Conservation (phyloP, 2,329 filamentous ascomycete genomes). For the Dactylonectria estremocensis region DNA sequence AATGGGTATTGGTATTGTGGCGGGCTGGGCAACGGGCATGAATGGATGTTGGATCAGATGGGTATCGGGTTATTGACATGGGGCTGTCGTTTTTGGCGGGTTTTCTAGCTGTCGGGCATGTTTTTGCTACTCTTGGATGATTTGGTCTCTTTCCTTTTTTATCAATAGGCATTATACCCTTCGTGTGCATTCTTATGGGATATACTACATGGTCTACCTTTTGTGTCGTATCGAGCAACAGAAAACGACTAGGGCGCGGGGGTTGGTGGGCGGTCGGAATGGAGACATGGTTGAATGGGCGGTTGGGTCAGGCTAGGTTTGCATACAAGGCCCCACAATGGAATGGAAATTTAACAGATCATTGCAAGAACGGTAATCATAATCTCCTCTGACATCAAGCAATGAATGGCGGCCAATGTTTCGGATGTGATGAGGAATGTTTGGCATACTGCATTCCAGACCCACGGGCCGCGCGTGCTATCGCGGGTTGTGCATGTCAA, state of each 20-base stretch:
- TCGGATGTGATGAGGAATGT: constrained; percentile 16
- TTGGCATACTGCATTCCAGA: background rate
- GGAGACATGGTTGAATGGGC: constrained; percentile 3
- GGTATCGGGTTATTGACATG: constrained; percentile 23
- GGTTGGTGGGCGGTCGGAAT: constrained; percentile 3
- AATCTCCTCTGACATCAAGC: constrained; percentile 1
- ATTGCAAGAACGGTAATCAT: constrained; percentile 22
- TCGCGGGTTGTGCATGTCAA: background rate
- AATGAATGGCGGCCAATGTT: constrained; percentile 1
- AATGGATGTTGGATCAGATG: constrained; percentile 29
- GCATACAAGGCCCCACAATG: constrained; percentile 13
- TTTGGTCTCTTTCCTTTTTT: constrained; percentile 21
- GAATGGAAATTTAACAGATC: constrained; percentile 6
- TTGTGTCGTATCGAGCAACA: background rate
- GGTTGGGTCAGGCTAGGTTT: background rate
- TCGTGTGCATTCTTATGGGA: constrained; percentile 45
- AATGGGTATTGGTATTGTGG: constrained; percentile 3
- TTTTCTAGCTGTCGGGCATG: constrained; percentile 32
- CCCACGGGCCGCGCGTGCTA: background rate
- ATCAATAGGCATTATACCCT: constrained; percentile 53
- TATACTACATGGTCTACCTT: constrained; percentile 16
- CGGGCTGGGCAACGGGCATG: constrained; percentile 12
- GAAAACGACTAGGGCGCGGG: background rate
- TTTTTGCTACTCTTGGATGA: constrained; percentile 36
- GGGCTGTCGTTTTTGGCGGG: constrained; percentile 27